Evolutionary conservation across 306 rosid species (phyloP).

Genomic region (Ammopiptanthus mongolicus): DNA sequence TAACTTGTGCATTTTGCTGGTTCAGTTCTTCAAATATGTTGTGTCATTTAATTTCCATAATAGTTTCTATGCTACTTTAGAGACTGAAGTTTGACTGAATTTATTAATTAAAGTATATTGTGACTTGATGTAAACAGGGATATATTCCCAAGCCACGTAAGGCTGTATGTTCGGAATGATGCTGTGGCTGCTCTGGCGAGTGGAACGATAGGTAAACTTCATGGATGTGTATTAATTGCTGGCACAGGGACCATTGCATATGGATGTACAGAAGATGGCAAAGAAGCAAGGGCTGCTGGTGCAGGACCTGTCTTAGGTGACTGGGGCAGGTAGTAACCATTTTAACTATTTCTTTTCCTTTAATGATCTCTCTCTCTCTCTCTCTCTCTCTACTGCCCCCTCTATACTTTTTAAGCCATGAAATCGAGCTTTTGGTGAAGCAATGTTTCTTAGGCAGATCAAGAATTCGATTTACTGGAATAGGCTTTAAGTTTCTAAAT

Average conservation of each 20-base stretch:
- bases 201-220: constrained; percentile 88
- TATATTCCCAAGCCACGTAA: constrained; percentile 69
- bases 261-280: constrained; percentile 84
- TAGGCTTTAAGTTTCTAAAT: not conserved
- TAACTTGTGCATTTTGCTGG: constrained; percentile 12
- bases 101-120: not conserved
- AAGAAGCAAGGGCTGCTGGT: constrained; percentile 93
- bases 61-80: constrained; percentile 1
- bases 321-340: constrained; percentile 88
- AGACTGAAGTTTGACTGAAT: not conserved
- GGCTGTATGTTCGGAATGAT: constrained; percentile 82
- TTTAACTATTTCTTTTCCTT: not conserved
- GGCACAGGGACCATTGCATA: constrained; percentile 94
- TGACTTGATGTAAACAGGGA: constrained; percentile 48
- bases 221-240: constrained; percentile 91
- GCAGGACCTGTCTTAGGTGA: constrained; percentile 97
- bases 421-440: not conserved
- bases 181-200: constrained; percentile 96
- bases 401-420: not conserved
- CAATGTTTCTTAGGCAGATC: not conserved
- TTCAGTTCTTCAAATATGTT: not conserved
- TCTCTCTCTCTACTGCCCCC: not conserved
- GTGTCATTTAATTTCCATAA: not conserved
- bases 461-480: not conserved
- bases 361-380: not conserved